These are phyloP conservation scores for Circinella minor DNA, from an alignment of 371 early-diverging fungal genomes.

Conservation along the genomic window DNA sequence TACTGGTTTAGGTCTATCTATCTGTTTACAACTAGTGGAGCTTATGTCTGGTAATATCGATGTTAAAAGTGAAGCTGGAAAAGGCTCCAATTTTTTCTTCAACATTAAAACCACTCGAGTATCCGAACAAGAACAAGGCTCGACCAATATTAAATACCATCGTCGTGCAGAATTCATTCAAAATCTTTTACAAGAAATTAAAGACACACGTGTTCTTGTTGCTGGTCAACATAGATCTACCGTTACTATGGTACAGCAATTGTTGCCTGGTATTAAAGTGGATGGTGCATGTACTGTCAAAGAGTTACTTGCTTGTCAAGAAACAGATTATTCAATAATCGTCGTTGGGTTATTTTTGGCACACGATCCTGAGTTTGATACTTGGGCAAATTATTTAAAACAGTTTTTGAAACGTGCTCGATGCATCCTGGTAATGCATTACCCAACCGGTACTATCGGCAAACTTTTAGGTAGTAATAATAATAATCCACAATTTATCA, in stretches of 20 bases:
- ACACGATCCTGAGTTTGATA: constrained; percentile 14
- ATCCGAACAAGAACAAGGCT: constrained; percentile 20
- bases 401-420: constrained; percentile 21
- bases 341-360: constrained; percentile 37
- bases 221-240: constrained; percentile 34
- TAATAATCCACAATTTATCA: neutral
- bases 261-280: constrained; percentile 29
- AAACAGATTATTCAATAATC: constrained; percentile 33
- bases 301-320: constrained; percentile 18
- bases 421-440: constrained; percentile 40
- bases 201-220: constrained; percentile 36
- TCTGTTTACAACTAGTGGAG: constrained; percentile 57
- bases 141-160: constrained; percentile 8
- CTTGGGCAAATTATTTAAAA: constrained; percentile 29
- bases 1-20: constrained; percentile 67
- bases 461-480: constrained; percentile 17
- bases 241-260: constrained; percentile 33
- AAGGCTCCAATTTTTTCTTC: constrained; percentile 63
- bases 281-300: constrained; percentile 32
- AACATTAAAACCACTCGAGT: constrained; percentile 45
- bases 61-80: constrained; percentile 56
- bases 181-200: constrained; percentile 21
- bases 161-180: constrained; percentile 22
- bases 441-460: constrained; percentile 35
- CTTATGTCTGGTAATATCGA: constrained; percentile 61